phyloP scores from a whole-genome alignment of 768 basidiomycete genomes.

The Mycena rosella region DNA sequence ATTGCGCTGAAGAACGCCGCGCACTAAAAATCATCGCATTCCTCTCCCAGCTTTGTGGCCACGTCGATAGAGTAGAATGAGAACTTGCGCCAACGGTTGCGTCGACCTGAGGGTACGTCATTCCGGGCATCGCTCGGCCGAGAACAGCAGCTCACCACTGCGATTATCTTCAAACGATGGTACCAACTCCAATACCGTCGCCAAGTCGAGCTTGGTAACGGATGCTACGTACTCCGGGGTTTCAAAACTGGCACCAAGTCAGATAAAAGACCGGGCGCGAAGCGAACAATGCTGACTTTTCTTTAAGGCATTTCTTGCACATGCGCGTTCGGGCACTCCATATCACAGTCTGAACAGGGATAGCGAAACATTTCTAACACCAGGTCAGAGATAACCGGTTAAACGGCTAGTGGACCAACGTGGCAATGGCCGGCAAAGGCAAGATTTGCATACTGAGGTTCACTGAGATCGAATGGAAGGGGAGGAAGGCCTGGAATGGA shows the following conservation, averaged over 20 bases:
- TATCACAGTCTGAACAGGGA: conserved; percentile 47
- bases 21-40: conserved; percentile 4
- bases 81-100: background rate
- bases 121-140: background rate
- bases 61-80: conserved; percentile 2
- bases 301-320: conserved; percentile 51
- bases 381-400: conserved; percentile 5
- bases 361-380: conserved; percentile 49
- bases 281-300: conserved; percentile 45
- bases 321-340: conserved; percentile 55
- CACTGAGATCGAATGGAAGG: conserved; percentile 59
- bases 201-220: background rate
- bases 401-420: conserved; percentile 44
- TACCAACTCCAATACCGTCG: background rate
- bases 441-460: conserved; percentile 60
- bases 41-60: conserved; percentile 7
- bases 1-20: background rate
- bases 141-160: conserved; percentile 2
- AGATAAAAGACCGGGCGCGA: no score
- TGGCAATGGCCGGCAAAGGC: conserved; percentile 59
- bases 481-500: conserved; percentile 48
- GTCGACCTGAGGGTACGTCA: background rate
- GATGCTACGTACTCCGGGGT: background rate
- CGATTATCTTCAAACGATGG: background rate
- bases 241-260: background rate